Conservation (phyloP, 345 rosid genomes). For the Stellera chamaejasme region DNA sequence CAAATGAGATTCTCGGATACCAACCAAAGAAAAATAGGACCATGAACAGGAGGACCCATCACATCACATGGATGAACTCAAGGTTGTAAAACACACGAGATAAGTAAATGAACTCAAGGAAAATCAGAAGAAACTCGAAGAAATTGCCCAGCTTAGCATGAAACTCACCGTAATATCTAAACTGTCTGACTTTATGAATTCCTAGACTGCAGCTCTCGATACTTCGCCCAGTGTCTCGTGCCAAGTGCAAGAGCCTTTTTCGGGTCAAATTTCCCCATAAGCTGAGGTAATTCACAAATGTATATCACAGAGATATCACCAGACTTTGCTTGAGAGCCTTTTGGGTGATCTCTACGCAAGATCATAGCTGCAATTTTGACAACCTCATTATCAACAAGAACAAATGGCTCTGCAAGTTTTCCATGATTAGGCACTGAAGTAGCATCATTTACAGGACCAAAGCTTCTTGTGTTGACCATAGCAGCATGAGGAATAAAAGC, state of each 20-base stretch:
- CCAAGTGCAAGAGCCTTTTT: slow-evolving; percentile 77
- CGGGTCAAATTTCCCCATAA: slow-evolving; percentile 77
- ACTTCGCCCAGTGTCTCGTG: slow-evolving; percentile 72
- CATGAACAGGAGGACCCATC: no score
- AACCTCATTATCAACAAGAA: slow-evolving; percentile 67
- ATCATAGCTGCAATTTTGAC: slow-evolving; percentile 81
- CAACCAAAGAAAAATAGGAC: no score
- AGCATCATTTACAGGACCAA: slow-evolving; percentile 52
- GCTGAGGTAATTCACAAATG: slow-evolving; percentile 79
- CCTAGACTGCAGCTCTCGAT: slow-evolving; percentile 68
- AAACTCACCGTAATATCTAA: slow-evolving; percentile 58
- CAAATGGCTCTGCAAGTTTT: slow-evolving; percentile 36
- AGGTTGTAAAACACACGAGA: no score
- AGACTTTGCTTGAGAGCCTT: slow-evolving; percentile 34
- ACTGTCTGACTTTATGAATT: slow-evolving; percentile 66
- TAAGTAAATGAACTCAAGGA: no score
- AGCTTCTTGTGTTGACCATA: slow-evolving; percentile 85
- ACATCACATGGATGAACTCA: no score
- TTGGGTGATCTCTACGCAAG: slow-evolving; percentile 31
- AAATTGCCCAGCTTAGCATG: not conserved
- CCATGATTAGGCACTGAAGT: slow-evolving; percentile 22
- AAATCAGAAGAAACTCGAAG: no score
- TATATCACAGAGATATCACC: slow-evolving; percentile 85
- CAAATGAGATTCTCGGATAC: no score
- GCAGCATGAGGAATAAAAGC: slow-evolving; percentile 92